A percentile compares a stretch with the other conserved stretches of the same genome.
phyloP scores from a whole-genome alignment of 768 basidiomycete species.

The Hydnomerulius pinastri region DNA sequence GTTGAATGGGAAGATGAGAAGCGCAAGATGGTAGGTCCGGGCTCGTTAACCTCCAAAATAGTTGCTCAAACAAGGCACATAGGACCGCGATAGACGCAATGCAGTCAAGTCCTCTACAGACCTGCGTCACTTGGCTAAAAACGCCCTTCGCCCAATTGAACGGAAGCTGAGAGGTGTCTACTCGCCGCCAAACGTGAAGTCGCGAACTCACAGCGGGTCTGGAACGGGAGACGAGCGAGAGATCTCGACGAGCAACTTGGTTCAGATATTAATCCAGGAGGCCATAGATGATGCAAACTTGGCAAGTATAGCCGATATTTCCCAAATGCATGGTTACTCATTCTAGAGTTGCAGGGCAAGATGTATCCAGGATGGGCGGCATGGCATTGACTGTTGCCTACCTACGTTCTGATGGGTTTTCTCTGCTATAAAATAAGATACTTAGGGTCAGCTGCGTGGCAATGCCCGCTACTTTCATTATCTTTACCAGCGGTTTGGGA shows the following conservation, averaged over 20 bases:
- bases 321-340: conserved; percentile 4
- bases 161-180: conserved; percentile 80
- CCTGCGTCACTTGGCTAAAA: conserved; percentile 67
- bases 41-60: background rate
- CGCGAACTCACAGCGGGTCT: conserved; percentile 33
- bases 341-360: conserved; percentile 52
- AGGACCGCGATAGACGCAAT: conserved; percentile 53
- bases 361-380: conserved; percentile 94
- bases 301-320: conserved; percentile 37
- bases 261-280: conserved; percentile 89
- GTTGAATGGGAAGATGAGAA: conserved; percentile 93
- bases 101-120: conserved; percentile 53
- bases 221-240: conserved; percentile 37
- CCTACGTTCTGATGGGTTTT: too few species aligned
- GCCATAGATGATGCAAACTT: conserved; percentile 76
- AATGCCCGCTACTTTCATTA: too few species aligned
- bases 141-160: conserved; percentile 77
- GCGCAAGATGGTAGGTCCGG: conserved; percentile 53
- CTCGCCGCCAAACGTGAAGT: conserved; percentile 46
- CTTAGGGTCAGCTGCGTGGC: too few species aligned
- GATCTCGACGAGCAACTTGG: conserved; percentile 81
- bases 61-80: background rate
- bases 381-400: conserved; percentile 61
- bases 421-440: too few species aligned
- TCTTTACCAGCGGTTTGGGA: too few species aligned